Percentiles rank a stretch among this genome's conserved stretches.
Evolutionary conservation across 345 rosid genomes (phyloP).

Genomic region (Corchorus olitorius): DNA sequence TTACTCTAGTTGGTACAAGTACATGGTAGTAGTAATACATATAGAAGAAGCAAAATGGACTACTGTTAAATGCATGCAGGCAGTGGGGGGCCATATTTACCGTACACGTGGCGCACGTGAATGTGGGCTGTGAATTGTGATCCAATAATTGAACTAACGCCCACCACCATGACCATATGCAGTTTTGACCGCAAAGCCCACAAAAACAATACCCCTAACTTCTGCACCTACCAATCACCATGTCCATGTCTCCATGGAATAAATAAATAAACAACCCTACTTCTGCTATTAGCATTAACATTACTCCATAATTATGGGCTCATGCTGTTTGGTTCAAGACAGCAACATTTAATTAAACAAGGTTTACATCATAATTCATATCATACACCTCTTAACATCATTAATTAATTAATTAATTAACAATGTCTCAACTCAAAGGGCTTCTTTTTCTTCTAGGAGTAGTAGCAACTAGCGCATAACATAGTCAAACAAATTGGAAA

Average conservation of each 20-base stretch:
- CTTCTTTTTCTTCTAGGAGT: neutral
- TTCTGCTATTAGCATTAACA: neutral
- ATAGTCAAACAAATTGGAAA: neutral
- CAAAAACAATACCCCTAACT: neutral
- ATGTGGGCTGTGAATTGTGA: conserved; percentile 31
- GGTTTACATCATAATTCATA: neutral
- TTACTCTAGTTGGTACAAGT: no score
- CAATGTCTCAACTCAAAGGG: no score
- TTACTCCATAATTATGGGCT: neutral
- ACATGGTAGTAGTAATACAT: no score
- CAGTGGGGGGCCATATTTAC: neutral
- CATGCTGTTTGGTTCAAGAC: conserved; percentile 1
- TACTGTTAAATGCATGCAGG: neutral
- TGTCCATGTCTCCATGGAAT: neutral
- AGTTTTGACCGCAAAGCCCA: conserved; percentile 26
- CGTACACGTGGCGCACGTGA: conserved; percentile 41
- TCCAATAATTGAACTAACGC: conserved; percentile 32
- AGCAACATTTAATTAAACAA: neutral
- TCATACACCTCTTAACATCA: neutral
- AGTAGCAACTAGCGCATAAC: no score
- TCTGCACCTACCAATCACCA: no score
- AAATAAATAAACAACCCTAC: neutral
- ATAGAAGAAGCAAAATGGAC: conserved; percentile 14
- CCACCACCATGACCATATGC: neutral
- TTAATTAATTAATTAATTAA: neutral